Evolutionary conservation across 2,329 filamentous ascomycete genomes (phyloP), one percentile per base, ranked within the genome.

Genomic region (Verticillium tricorpus): DNA sequence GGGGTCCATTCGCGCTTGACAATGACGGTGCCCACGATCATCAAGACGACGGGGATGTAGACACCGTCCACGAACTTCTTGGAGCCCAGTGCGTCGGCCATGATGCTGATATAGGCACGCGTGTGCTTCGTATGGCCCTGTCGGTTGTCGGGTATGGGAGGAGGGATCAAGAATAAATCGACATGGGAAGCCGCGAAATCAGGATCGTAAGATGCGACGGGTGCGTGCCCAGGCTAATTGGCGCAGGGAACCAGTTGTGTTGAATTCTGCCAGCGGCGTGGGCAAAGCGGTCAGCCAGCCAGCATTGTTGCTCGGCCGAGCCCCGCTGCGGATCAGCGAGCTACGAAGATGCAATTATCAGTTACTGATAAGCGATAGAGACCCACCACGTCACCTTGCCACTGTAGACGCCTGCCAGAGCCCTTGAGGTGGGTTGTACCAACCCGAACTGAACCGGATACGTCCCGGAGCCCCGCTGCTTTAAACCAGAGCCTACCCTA

Each of bases 31-130:
- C 92, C 92, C 59, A 92, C 76, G 63, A 97, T 80, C 63, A 97
- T 78, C 39, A 97, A 84, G 63, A 83, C 86, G n/a, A 88, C 89
- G 65, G 93, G 93, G 71, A 96, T 89, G 75, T 94, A 93, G 70
- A 96, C 85, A 72, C 90, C 91, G 76, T 92, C 87, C 72, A 94
- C 77, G 72, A 89, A 92, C 70, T 87, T 82, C 67, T 82, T 82
- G 66, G 88, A 82, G 57, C 83, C 69, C 58, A 79, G 70, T n/a
- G 79, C 76, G 25, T 76, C 73, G 58, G 72, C 67, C 79, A 66
- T 67, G 54, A 6, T 56, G 54, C 54, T 17, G 45, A 22, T 50
- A 19, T 22, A 22, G 7, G 19, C 45, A 50, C 45, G n/a, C 22
- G n/a, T 50, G 19, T 50, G 45, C 45, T 50, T 50, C 9, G 9